These are phyloP conservation scores for Dipodascopsis tothii DNA, from an alignment of 805 yeast genomes.

Conservation along the genomic window DNA sequence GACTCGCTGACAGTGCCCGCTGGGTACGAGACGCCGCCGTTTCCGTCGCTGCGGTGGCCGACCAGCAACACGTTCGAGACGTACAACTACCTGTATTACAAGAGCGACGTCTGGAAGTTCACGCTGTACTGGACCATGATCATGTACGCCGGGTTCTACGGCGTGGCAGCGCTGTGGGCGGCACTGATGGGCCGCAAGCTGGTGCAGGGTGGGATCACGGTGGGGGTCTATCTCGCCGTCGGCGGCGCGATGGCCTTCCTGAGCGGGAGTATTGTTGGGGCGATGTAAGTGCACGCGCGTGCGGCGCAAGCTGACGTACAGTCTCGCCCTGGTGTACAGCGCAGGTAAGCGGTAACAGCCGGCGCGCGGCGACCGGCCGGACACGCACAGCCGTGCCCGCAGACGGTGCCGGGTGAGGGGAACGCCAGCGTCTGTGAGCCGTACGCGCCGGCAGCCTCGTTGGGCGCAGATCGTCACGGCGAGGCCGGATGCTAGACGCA, in stretches of 20 bases:
- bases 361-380: too few relatives aligned
- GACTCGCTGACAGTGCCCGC: slow-evolving; percentile 46
- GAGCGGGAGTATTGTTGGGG: slow-evolving; percentile 70
- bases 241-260: slow-evolving; percentile 62
- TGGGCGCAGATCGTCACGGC: too few relatives aligned
- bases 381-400: too few relatives aligned
- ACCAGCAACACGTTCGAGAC: slow-evolving; percentile 32
- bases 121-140: slow-evolving; percentile 77
- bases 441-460: too few relatives aligned
- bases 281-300: slow-evolving; percentile 35
- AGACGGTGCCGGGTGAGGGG: too few relatives aligned
- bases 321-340: slow-evolving; percentile 17
- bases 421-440: too few relatives aligned
- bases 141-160: slow-evolving; percentile 54
- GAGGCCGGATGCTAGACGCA: too few relatives aligned
- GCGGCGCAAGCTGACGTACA: slow-evolving; percentile 7
- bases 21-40: slow-evolving; percentile 70
- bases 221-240: slow-evolving; percentile 41
- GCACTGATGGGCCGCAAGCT: slow-evolving; percentile 41
- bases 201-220: slow-evolving; percentile 37
- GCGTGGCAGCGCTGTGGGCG: slow-evolving; percentile 58
- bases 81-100: slow-evolving; percentile 49
- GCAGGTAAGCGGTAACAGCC: too few relatives aligned
- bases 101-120: slow-evolving; percentile 71
- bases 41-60: slow-evolving; percentile 80